phyloP scores from a whole-genome alignment of 768 basidiomycete genomes.

The Amyloporia xantha region DNA sequence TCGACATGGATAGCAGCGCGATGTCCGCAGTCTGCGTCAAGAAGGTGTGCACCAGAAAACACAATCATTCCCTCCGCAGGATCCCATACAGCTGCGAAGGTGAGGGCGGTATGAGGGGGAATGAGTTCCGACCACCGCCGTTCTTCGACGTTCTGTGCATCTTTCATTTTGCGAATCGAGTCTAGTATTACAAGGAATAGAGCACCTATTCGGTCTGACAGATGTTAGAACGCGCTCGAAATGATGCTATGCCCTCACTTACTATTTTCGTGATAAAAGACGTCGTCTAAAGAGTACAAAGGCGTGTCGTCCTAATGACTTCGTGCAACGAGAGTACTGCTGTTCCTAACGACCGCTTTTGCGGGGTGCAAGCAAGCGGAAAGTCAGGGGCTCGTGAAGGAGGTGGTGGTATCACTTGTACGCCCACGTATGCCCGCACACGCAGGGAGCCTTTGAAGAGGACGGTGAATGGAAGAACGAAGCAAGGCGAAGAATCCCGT shows the following conservation, averaged over 20 bases:
- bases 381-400: neutral
- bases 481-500: neutral
- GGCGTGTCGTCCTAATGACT: neutral
- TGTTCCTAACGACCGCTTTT: neutral
- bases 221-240: too few species aligned
- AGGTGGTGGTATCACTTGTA: neutral
- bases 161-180: neutral
- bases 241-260: too few species aligned
- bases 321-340: neutral
- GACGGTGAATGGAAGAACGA: neutral
- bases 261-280: too few species aligned
- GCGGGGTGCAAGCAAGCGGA: neutral
- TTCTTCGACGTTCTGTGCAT: slow-evolving; percentile 6
- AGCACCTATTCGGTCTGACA: too few species aligned
- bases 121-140: slow-evolving; percentile 52
- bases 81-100: slow-evolving; percentile 57
- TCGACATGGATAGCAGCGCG: neutral
- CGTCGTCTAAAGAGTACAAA: neutral
- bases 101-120: slow-evolving; percentile 48
- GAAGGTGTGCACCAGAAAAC: slow-evolving; percentile 46
- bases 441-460: slow-evolving; percentile 13
- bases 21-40: slow-evolving; percentile 23
- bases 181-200: neutral
- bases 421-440: slow-evolving; percentile 17
- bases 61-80: slow-evolving; percentile 50